Evolutionary conservation across 805 yeast species (phyloP).

Genomic region (Saccharomycodes ludwigii): DNA sequence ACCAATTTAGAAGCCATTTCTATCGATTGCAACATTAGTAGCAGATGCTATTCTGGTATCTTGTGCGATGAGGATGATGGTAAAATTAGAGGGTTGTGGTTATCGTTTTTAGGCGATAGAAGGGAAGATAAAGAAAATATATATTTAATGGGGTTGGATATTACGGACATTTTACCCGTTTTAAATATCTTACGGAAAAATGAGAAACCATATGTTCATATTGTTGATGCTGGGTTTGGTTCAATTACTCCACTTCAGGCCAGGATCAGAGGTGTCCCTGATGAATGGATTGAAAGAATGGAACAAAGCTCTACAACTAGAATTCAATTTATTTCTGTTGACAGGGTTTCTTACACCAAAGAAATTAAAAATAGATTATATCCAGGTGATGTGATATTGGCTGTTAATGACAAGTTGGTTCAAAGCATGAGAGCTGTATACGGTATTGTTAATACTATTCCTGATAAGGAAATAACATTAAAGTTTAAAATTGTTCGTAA

Average conservation of each 20-base stretch:
- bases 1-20: conserved; percentile 69
- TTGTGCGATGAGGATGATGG: conserved; percentile 71
- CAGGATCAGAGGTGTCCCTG: conserved; percentile 78
- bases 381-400: conserved; percentile 67
- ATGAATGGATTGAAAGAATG: conserved; percentile 61
- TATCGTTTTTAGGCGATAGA: conserved; percentile 70
- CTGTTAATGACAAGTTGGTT: conserved; percentile 54
- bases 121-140: conserved; percentile 47
- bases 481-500: conserved; percentile 60
- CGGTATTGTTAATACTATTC: conserved; percentile 25
- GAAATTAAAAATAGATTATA: conserved; percentile 22
- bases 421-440: conserved; percentile 58
- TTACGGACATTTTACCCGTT: conserved; percentile 48
- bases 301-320: conserved; percentile 54
- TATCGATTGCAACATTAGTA: conserved; percentile 59
- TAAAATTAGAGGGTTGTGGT: conserved; percentile 72
- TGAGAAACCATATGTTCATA: conserved; percentile 45
- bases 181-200: conserved; percentile 38
- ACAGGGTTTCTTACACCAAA: conserved; percentile 47
- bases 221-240: conserved; percentile 70
- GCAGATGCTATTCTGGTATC: conserved; percentile 71
- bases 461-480: conserved; percentile 29
- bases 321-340: conserved; percentile 59
- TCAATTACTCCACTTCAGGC: conserved; percentile 61
- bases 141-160: conserved; percentile 67